Percentiles rank a stretch among this genome's conserved stretches.
Evolutionary conservation across 148 eudicot species (phyloP).

Genomic region (Talinum fruticosum): DNA sequence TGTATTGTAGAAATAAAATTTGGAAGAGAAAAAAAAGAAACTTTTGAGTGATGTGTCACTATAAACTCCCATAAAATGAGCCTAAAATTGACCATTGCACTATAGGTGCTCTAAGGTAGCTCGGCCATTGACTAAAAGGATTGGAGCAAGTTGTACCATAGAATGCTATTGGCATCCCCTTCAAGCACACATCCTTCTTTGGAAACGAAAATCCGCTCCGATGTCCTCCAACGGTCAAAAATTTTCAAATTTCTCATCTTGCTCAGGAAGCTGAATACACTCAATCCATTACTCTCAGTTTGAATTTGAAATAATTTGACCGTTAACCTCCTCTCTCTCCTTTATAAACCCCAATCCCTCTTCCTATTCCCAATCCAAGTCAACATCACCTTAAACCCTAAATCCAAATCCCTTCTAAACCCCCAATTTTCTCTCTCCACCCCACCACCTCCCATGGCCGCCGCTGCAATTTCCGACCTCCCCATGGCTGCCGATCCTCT

Average conservation of each 20-base stretch:
- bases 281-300: constrained; percentile 16
- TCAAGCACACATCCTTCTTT: neutral
- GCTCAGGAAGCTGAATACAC: neutral
- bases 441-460: constrained; percentile 42
- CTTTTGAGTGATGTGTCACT: too few species aligned
- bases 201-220: constrained; percentile 16
- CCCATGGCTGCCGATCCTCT: constrained; percentile 22
- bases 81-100: too few species aligned
- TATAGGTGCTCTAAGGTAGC: too few species aligned
- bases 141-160: too few species aligned
- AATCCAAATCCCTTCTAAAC: neutral
- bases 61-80: too few species aligned
- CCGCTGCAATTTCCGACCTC: constrained; percentile 20
- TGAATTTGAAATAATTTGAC: constrained; percentile 31
- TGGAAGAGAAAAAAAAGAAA: too few species aligned
- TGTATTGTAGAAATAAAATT: too few species aligned
- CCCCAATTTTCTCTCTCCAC: constrained; percentile 19
- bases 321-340: constrained; percentile 32
- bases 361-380: neutral
- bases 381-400: constrained; percentile 1
- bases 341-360: constrained; percentile 19
- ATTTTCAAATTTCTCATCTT: neutral
- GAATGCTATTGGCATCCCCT: too few species aligned
- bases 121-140: too few species aligned
- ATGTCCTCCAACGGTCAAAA: constrained; percentile 22